Evolutionary conservation across 2,329 filamentous ascomycete genomes (phyloP).

Genomic region (Cordyceps fumosorosea): DNA sequence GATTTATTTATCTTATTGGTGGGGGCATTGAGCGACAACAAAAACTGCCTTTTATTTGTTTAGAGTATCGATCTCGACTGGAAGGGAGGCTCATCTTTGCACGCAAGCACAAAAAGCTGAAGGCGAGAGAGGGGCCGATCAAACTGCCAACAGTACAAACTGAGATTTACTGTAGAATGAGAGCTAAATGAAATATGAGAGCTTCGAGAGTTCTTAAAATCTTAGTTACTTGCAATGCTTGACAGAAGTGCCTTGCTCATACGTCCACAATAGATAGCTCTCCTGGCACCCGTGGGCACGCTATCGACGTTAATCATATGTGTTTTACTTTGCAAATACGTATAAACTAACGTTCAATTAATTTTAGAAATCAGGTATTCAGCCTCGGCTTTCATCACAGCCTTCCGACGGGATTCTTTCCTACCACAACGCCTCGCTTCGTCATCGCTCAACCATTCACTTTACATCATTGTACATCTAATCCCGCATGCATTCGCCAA

Average conservation of each 20-base stretch:
- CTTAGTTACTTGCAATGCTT: not conserved
- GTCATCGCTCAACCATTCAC: not conserved
- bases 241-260: not conserved
- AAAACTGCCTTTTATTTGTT: not conserved
- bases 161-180: conserved; percentile 3
- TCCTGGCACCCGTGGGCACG: not conserved
- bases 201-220: not conserved
- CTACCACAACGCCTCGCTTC: conserved; percentile 7
- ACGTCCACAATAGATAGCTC: not conserved
- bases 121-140: not conserved
- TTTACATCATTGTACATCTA: not conserved
- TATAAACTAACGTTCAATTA: not conserved
- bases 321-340: not conserved
- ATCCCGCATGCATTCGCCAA: not conserved
- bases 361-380: not conserved
- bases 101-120: not conserved
- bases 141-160: not conserved
- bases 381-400: not conserved
- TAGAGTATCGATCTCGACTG: conserved; percentile 3
- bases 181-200: not conserved
- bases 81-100: not conserved
- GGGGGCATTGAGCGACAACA: conserved; percentile 10
- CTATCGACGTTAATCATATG: not conserved
- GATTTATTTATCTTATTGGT: not conserved
- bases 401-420: not conserved